phyloP scores from a whole-genome alignment of 768 basidiomycete species.

The Lentinula detonsa region DNA sequence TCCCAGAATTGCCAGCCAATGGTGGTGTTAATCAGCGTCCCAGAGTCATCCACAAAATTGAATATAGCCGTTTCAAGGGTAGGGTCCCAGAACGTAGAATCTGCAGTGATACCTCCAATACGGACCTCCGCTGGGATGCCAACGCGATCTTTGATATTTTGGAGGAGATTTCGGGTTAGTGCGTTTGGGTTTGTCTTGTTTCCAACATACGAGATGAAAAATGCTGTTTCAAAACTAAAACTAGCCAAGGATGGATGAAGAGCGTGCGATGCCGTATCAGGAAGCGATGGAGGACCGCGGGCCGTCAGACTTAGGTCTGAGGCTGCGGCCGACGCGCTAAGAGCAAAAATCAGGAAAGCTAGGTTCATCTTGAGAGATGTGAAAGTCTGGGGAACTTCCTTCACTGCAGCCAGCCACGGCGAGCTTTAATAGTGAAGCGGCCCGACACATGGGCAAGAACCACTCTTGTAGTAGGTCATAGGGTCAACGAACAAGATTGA shows the following conservation, averaged over 20 bases:
- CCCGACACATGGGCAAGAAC: neutral
- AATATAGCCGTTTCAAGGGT: constrained; percentile 29
- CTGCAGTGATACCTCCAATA: constrained; percentile 50
- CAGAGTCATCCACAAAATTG: constrained; percentile 38
- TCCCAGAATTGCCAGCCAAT: constrained; percentile 47
- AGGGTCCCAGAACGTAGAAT: constrained; percentile 44
- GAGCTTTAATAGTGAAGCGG: neutral
- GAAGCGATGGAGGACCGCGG: constrained; percentile 34
- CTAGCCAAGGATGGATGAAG: constrained; percentile 41
- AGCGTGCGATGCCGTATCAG: constrained; percentile 34
- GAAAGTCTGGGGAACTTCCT: too few relatives aligned
- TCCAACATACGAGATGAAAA: constrained; percentile 45
- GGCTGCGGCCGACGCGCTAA: neutral
- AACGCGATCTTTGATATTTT: constrained; percentile 38
- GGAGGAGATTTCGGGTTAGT: constrained; percentile 36
- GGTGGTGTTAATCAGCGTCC: constrained; percentile 42
- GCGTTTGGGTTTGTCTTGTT: constrained; percentile 37
- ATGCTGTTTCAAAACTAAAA: constrained; percentile 52
- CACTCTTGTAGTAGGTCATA: neutral
- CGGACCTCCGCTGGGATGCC: constrained; percentile 40
- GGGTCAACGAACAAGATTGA: neutral
- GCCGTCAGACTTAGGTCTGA: constrained; percentile 22
- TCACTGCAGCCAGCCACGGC: neutral
- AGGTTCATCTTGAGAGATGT: neutral
- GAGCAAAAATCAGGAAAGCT: neutral